Evolutionary conservation across 345 rosid genomes (phyloP), one percentile per base, ranked within the genome.

Genomic region (Angophora floribunda): DNA sequence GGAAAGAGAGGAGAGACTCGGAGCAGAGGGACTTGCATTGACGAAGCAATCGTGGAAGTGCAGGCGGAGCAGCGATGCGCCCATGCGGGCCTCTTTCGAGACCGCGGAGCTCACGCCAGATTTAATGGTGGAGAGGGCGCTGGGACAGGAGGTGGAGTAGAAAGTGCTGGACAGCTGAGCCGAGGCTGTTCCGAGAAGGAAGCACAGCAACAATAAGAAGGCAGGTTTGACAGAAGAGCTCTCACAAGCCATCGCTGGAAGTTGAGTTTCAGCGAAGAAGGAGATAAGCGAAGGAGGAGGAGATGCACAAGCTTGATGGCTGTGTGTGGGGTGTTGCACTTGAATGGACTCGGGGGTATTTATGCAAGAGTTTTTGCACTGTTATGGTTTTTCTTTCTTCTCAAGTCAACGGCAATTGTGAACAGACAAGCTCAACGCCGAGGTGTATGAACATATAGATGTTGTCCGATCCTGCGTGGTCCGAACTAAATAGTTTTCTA

Each of bases 31-130:
- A 90, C 90, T 90, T 92, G 91, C 97, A 87, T 94, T 88, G 55
- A 94, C 95, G 45, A 95, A 95, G 92, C 95, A 95, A 85, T 95
- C 96, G 51, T 95, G 96, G 89, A 94, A 95, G 87, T 95, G 95
- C 30, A 95, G 94, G 84, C 95, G 95, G 86, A 93, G 92, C 86
- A 95, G 90, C 45, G 94, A 94, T 30, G 97, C 97, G 3, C 93
- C 95, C 92, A 95, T 93, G 87, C 97, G 95, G 44, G 92, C 80
- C 89, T 94, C 96, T 0, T 86, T 91, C 14, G 88, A 85, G 12
- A 94, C 90, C 4, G 95, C 97, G 9, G 92, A 88, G 82, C 85
- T 85, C 51, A 93, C 92, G 3, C 79, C 92, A 30, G 88, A 65
- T 47, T 91, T 86, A 24, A 95, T 95, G 70, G 89, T 91, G 87